phyloP scores from a whole-genome alignment of 805 yeast species.

The Ogataea parapolymorpha region DNA sequence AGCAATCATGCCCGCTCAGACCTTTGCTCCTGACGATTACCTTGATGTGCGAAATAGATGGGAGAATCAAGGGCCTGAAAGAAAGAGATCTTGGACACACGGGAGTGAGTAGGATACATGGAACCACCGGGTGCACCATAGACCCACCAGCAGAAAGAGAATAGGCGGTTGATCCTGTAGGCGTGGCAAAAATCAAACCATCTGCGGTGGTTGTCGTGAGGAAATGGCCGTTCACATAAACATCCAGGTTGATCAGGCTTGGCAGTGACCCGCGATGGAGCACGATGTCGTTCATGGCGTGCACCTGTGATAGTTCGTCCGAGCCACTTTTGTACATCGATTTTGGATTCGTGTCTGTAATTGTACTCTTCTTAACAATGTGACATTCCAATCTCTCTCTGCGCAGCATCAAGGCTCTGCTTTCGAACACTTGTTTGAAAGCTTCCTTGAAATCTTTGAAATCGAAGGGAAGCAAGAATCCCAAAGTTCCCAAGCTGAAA shows the following conservation, averaged over 20 bases:
- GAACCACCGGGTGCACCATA: conserved; percentile 84
- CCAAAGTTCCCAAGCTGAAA: conserved; percentile 87
- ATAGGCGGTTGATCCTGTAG: conserved; percentile 95
- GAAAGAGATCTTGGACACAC: conserved; percentile 88
- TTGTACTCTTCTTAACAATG: conserved; percentile 39
- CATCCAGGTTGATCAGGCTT: conserved; percentile 76
- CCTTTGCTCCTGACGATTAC: conserved; percentile 53
- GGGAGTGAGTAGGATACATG: conserved; percentile 80
- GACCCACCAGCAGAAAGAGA: conserved; percentile 89
- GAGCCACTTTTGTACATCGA: conserved; percentile 17
- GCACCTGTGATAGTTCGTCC: conserved; percentile 38
- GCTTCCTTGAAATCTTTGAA: conserved; percentile 57
- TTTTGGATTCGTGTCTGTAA: conserved; percentile 9
- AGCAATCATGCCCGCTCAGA: conserved; percentile 23
- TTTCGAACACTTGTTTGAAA: conserved; percentile 61
- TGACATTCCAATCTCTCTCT: conserved; percentile 80
- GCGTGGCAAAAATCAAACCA: conserved; percentile 81
- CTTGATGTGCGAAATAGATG: conserved; percentile 71
- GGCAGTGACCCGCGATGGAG: conserved; percentile 88
- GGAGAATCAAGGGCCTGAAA: conserved; percentile 84
- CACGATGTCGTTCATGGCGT: conserved; percentile 91
- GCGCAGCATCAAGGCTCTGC: conserved; percentile 69
- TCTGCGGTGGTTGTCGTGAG: conserved; percentile 90
- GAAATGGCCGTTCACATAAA: conserved; percentile 79
- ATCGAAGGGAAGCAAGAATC: conserved; percentile 86